Evolutionary conservation across 2,329 filamentous ascomycete species (phyloP), one percentile per base, ranked within the genome.

Genomic region (Achaetomium macrosporum): DNA sequence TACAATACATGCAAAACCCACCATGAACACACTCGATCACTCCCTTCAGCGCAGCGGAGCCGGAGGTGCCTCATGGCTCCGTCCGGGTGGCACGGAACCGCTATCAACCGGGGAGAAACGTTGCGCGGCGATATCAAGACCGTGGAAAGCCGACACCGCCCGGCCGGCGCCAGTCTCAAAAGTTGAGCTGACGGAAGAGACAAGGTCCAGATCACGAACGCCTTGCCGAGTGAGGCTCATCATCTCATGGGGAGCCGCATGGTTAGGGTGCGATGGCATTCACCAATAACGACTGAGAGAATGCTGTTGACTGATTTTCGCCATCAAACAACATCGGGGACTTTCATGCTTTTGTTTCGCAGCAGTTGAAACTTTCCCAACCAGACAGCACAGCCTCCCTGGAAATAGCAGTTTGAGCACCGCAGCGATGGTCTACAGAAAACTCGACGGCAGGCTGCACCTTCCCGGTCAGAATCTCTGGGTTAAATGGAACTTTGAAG

Each of bases 321-420:
- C 40, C 37, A 31, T 40, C n/a, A 42, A 40, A 25, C 25, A 25
- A 25, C 7, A 4, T 25, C 25, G 25, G 25, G 4, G 25, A 25
- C 25, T 25, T 25, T 25, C 7, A 25, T 25, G 4, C 7, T 19
- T 46, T 48, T 39, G 42, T 50, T 46, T 48, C 33, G 8, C 40
- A 19, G 43, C 16, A 25, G 25, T 39, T 36, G 30, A 31, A 15
- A 12, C 19, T 17, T 31, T 13, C 8, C 19, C 17, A 36, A 19
- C 15, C 17, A 33, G 19, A 33, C 41, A 13, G 56, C 60, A 62
- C 57, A 62, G 61, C 61, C 61, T 47, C 60, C 16, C 53, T 56
- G 30, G 57, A 57, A 63, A 63, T 63, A 63, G 57, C 44, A 51
- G n/a, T n/a, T n/a, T n/a, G n/a, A n/a, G n/a, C n/a, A n/a, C n/a